Evolutionary conservation across 2,329 filamentous ascomycete genomes (phyloP).

Genomic region (Cladosporium colombiae): DNA sequence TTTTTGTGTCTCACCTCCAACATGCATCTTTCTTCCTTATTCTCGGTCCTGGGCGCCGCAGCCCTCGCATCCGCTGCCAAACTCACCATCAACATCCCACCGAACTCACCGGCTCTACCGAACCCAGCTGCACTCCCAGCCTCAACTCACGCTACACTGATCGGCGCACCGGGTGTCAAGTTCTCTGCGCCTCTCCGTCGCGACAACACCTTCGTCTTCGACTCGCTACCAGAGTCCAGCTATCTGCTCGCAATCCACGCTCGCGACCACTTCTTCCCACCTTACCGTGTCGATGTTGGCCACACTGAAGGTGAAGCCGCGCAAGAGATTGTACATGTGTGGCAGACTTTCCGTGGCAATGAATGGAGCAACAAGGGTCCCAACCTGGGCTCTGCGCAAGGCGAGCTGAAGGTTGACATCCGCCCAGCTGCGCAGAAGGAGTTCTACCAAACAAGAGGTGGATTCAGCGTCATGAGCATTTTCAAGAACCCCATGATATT

Average conservation of each 20-base stretch:
- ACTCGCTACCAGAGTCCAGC: slow-evolving; percentile 67
- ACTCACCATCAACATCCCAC: slow-evolving; percentile 56
- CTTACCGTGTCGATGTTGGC: slow-evolving; percentile 74
- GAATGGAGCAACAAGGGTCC: slow-evolving; percentile 87
- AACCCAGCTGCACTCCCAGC: slow-evolving; percentile 52
- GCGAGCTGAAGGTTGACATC: slow-evolving; percentile 59
- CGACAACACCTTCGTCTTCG: slow-evolving; percentile 73
- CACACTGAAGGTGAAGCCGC: slow-evolving; percentile 41
- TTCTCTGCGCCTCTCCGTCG: slow-evolving; percentile 65
- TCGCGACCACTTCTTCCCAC: slow-evolving; percentile 72
- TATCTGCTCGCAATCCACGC: slow-evolving; percentile 84
- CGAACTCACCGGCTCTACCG: slow-evolving; percentile 42
- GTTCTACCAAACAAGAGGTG: slow-evolving; percentile 74
- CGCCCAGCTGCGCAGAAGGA: slow-evolving; percentile 64
- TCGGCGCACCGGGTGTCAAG: slow-evolving; percentile 42
- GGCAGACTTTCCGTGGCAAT: slow-evolving; percentile 86
- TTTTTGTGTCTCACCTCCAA: neutral
- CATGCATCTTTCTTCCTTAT: slow-evolving; percentile 3
- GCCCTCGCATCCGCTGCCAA: slow-evolving; percentile 42
- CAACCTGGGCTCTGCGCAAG: slow-evolving; percentile 48
- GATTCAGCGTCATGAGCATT: slow-evolving; percentile 68
- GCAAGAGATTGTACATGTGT: slow-evolving; percentile 59
- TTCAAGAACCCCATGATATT: slow-evolving; percentile 97
- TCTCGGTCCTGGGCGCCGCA: slow-evolving; percentile 24
- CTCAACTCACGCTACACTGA: slow-evolving; percentile 65